Percentiles rank a stretch among this genome's conserved stretches.
phyloP scores from a whole-genome alignment of 169 alveolate species.

The Perkinsus chesapeaki region DNA sequence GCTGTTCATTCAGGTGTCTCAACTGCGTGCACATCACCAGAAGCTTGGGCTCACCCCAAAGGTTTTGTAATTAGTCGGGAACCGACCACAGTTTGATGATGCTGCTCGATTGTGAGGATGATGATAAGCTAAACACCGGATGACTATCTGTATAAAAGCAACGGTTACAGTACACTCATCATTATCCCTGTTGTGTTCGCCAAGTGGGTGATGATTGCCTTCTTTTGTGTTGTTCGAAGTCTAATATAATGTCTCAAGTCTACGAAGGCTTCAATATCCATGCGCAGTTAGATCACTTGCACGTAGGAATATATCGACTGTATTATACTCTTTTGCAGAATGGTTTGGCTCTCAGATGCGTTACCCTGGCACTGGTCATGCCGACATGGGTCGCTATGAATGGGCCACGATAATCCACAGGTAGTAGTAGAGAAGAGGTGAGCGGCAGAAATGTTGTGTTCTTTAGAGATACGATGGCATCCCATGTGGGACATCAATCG shows the following conservation, averaged over 20 bases:
- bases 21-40: not conserved
- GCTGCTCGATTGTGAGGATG: too few species aligned
- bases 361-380: slow-evolving; percentile 44
- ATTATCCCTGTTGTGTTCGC: not conserved
- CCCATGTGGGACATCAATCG: slow-evolving; percentile 31
- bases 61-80: not conserved
- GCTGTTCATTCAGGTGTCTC: not conserved
- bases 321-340: not conserved
- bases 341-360: slow-evolving; percentile 16
- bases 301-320: not conserved
- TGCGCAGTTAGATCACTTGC: not conserved
- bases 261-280: not conserved
- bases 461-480: slow-evolving; percentile 27
- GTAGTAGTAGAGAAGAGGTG: not conserved
- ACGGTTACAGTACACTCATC: not conserved
- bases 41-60: not conserved
- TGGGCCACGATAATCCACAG: slow-evolving; percentile 23
- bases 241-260: not conserved
- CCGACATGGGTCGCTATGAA: slow-evolving; percentile 38
- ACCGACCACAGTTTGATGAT: not conserved
- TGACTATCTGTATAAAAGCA: not conserved
- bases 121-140: too few species aligned
- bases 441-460: not conserved
- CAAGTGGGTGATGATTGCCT: not conserved
- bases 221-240: not conserved